Base-by-base conservation (phyloP, 2,329 filamentous ascomycete genomes). In the Dryadomyces quercus-mongolicae region DNA sequence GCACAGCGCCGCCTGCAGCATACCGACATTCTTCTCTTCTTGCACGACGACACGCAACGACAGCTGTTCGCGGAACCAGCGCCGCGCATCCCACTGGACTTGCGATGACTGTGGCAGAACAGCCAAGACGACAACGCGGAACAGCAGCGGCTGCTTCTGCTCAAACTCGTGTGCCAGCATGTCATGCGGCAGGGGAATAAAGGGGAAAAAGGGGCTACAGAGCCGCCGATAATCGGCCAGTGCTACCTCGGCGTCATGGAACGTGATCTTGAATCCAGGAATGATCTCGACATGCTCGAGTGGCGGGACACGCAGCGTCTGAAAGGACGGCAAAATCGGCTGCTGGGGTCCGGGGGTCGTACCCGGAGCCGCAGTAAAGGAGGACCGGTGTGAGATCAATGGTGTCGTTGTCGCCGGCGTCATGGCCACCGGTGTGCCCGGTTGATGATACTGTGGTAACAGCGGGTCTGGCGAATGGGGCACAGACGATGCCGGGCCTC, bases 1-100 rank as follows among this genome's bases (percentile, higher is more conserved):
- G 0, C 72, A 31, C 1, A 73, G n/a, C 0, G 72, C 60, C 0
- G 67, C 67, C 43, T 74, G 71, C 3, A 74, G 57, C 1, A 71
- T 57, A 31, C 68, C 67, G 1, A 71, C 47, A 1, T 59, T 59
- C 53, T 63, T 67, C 45, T 73, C 67, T 40, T 68, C 66, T 0
- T 61, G 58, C 5, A 70, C 64, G 13, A 74, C 58, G 15, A 73
- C 53, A n/a, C 66, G 65, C 25, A 67, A 62, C 0, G 71, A 67
- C 1, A 71, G 60, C 40, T 67, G 64, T 20, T 63, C 61, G 1
- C 68, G 64, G 9, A 73, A 67, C 68, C 69, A 71, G 3, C 57
- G 56, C 9, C 65, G 64, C 6, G 67, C 62, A 0, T 63, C 62
- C 22, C 63, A 55, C 59, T 71, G 70, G 5, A 62, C 60, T 1